Base-by-base conservation (phyloP, 352 stramenopile genomes). In the Pythium monospermum region DNA sequence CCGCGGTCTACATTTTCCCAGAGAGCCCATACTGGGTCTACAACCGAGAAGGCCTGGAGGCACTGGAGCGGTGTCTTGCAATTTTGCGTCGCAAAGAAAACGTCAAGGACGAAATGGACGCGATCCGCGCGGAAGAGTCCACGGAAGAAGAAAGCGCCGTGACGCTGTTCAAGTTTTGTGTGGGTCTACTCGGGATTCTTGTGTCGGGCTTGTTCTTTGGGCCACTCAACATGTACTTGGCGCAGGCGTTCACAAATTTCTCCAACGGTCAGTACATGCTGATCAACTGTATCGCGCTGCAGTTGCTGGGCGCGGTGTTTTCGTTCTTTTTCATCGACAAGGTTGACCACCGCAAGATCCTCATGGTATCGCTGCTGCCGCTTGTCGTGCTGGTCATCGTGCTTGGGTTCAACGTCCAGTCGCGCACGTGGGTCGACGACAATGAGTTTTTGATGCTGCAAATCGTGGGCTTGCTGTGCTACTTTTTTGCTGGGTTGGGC, bases 301-400 rank as follows among this genome's bases (percentile, higher is more conserved):
- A 93, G 63, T 72, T 90, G 41, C 42, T 87, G 6, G 79, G 82
- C 19, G 77, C 79, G 10, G 38, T 91, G 8, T 80, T 93, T 19
- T 88, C 77, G 54, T 93, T 93, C 62, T 90, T 93, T 57, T 84
- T 93, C 60, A 90, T 93, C 57, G 82, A 93, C 59, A 69, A 72
- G 13, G 75, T 87, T 31, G 69, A 88, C 53, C 82, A 93, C 66
- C 71, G 69, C 25, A 73, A 76, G 18, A 85, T 93, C 35, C 37
- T 93, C 49, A 71, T 84, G 45, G 80, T 73, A 39, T 78, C 80
- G 36, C 61, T 91, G 39, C n/a, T 89, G 23, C 76, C 77, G 0
- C 50, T 61, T 5, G 55, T 81, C 8, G 72, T 72, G 8, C 39
- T 64, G n/a, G 45, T 53, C 18, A 68, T 61, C 16, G 56, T 89